Percentiles rank a stretch among this genome's conserved stretches.
Conservation (phyloP, 164 flowering plant genomes). For the Vitis riparia region DNA sequence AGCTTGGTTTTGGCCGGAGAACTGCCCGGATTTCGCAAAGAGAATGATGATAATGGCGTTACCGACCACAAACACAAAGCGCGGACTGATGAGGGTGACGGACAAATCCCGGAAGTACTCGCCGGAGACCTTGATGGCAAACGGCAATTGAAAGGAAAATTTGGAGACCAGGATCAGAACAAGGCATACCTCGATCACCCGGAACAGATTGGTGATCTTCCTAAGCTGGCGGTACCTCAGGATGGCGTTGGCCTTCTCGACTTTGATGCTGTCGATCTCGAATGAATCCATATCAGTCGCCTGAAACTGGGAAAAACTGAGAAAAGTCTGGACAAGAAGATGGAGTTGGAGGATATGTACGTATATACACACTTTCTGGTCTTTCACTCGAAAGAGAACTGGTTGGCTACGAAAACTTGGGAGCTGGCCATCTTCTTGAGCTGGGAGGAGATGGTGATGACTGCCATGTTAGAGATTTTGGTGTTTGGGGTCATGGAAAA, state of each 20-base stretch:
- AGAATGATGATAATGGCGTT: constrained; percentile 50
- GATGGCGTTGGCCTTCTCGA: constrained; percentile 28
- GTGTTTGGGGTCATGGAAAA: constrained; percentile 12
- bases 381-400: constrained; percentile 20
- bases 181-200: constrained; percentile 32
- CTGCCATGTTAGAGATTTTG: constrained; percentile 1
- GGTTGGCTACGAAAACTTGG: not conserved
- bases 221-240: constrained; percentile 13
- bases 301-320: not conserved
- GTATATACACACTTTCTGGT: too few relatives aligned
- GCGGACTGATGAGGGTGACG: constrained; percentile 35
- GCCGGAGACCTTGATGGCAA: constrained; percentile 35
- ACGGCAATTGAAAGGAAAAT: constrained; percentile 41
- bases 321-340: not conserved
- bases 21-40: constrained; percentile 49
- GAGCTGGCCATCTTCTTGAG: constrained; percentile 6
- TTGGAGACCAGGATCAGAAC: constrained; percentile 29
- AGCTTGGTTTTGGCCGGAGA: constrained; percentile 13
- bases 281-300: constrained; percentile 25
- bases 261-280: constrained; percentile 15
- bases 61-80: constrained; percentile 59
- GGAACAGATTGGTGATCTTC: constrained; percentile 21
- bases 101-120: constrained; percentile 34
- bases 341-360: not conserved
- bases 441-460: constrained; percentile 10